Evolutionary conservation across 495 filamentous ascomycete genomes (phyloP).

Genomic region (Penicillium mononematosum): DNA sequence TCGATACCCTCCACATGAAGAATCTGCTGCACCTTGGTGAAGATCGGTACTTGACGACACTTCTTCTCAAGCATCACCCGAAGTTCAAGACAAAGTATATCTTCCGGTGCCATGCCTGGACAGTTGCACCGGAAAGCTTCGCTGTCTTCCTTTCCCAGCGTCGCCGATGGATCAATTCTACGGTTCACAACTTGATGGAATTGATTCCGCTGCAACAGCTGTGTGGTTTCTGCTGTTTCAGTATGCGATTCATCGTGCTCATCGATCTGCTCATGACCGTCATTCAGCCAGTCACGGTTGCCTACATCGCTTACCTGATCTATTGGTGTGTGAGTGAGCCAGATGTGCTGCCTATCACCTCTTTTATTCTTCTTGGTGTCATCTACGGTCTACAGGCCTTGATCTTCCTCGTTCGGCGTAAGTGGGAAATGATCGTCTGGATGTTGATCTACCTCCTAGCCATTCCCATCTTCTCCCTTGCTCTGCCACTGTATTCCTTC

Average conservation of each 20-base stretch:
- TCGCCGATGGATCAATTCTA: conserved; percentile 99
- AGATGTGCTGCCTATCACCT: conserved; percentile 69
- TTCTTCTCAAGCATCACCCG: conserved; percentile 88
- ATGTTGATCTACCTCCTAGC: conserved; percentile 95
- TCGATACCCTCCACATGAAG: conserved; percentile 99
- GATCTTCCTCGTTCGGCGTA: conserved; percentile 92
- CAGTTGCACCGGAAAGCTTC: conserved; percentile 92
- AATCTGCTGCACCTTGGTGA: conserved; percentile 90
- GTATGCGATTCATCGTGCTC: conserved; percentile 98
- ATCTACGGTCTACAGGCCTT: conserved; percentile 97
- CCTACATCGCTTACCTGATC: conserved; percentile 87
- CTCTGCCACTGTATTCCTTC: conserved; percentile 91
- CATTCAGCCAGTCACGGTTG: conserved; percentile 88
- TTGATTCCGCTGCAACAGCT: conserved; percentile 89
- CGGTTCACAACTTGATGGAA: conserved; percentile 95
- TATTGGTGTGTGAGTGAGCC: conserved; percentile 61
- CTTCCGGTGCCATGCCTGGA: conserved; percentile 89
- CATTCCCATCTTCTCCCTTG: conserved; percentile 88
- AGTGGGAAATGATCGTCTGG: conserved; percentile 99
- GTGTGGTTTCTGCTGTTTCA: conserved; percentile 99
- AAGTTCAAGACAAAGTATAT: conserved; percentile 98
- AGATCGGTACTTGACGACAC: conserved; percentile 92
- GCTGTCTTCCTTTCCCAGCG: conserved; percentile 94
- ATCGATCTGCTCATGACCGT: conserved; percentile 88
- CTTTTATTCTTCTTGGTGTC: conserved; percentile 86